These are phyloP conservation scores for Lactarius vividus DNA, from an alignment of 768 basidiomycete species.

Conservation along the genomic window DNA sequence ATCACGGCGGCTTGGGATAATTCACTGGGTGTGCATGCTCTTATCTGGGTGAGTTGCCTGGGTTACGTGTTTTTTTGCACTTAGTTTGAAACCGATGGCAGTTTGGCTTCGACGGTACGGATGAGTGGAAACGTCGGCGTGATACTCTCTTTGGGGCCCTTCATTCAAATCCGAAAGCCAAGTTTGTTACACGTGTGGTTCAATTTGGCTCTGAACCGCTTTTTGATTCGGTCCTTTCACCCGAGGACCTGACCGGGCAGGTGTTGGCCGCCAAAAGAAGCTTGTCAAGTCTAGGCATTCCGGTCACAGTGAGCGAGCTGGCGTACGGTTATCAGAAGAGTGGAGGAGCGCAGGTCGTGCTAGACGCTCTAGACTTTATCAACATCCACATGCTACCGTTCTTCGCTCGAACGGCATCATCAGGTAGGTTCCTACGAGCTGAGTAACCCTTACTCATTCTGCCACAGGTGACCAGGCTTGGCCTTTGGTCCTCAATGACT, in stretches of 20 bases:
- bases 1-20: conserved; percentile 68
- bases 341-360: conserved; percentile 51
- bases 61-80: not conserved
- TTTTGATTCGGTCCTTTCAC: conserved; percentile 53
- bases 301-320: conserved; percentile 55
- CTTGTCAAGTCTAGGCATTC: conserved; percentile 53
- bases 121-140: conserved; percentile 32
- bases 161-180: conserved; percentile 40
- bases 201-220: conserved; percentile 76
- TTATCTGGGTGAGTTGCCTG: conserved; percentile 60
- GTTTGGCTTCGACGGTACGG: conserved; percentile 34
- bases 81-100: conserved; percentile 7
- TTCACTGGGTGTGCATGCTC: conserved; percentile 66
- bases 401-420: conserved; percentile 56
- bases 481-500: conserved; percentile 56
- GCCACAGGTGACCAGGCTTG: conserved; percentile 53
- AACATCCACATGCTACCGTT: conserved; percentile 73
- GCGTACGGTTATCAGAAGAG: conserved; percentile 45
- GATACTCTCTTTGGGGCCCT: conserved; percentile 32
- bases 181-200: conserved; percentile 61
- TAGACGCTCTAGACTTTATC: conserved; percentile 60
- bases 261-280: conserved; percentile 49
- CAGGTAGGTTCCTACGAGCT: conserved; percentile 38
- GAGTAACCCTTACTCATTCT: not conserved
- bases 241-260: conserved; percentile 48